Evolutionary conservation across 257 asterid species (phyloP).

Genomic region (Solanum okadae): DNA sequence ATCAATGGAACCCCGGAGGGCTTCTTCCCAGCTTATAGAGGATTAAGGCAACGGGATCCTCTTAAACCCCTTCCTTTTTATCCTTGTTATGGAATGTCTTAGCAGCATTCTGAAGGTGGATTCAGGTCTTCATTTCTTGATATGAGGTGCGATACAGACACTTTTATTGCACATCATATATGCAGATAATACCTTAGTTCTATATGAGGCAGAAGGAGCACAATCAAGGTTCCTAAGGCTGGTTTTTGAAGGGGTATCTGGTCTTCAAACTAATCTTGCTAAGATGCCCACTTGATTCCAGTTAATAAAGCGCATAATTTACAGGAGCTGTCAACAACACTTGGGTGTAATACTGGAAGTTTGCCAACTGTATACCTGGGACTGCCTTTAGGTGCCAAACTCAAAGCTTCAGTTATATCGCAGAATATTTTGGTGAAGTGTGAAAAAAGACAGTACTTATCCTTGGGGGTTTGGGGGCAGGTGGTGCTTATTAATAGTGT

Average conservation of each 20-base stretch:
- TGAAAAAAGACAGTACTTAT: not conserved
- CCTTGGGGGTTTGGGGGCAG: not conserved
- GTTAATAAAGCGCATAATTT: not conserved
- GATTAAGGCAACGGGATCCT: not conserved
- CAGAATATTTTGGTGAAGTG: not conserved
- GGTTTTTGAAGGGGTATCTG: not conserved
- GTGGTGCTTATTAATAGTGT: not conserved
- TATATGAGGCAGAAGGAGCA: not conserved
- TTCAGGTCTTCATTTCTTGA: not conserved
- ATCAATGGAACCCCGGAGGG: not conserved
- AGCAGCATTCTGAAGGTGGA: not conserved
- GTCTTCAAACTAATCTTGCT: not conserved
- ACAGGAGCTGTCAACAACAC: not conserved
- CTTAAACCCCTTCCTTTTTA: not conserved
- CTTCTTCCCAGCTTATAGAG: not conserved
- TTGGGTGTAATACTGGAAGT: not conserved
- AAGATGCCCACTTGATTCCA: not conserved
- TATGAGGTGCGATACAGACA: not conserved
- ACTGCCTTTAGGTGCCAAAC: not conserved
- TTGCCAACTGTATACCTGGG: not conserved
- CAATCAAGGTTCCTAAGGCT: not conserved
- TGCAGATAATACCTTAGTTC: not conserved
- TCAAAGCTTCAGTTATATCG: not conserved
- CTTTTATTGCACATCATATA: not conserved
- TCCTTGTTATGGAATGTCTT: not conserved